phyloP scores from a whole-genome alignment of 345 rosid species.

The Arabis hirsuta region DNA sequence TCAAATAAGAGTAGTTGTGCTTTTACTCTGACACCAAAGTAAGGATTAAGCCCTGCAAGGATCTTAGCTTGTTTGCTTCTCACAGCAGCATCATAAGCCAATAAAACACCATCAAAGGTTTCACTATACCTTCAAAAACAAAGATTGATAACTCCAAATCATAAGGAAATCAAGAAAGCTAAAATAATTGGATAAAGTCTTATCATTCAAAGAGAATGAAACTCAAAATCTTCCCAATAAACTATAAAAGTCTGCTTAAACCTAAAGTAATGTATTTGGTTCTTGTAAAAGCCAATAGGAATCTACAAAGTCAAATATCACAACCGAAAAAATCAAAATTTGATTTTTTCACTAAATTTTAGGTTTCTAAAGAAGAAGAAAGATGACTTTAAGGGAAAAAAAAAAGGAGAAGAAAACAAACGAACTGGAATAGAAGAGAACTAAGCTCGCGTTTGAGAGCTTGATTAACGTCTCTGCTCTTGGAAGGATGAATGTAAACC shows the following conservation, averaged over 20 bases:
- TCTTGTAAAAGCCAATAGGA: conserved; percentile 1
- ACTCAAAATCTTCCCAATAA: too few species aligned
- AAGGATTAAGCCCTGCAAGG: conserved; percentile 71
- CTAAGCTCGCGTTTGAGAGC: conserved; percentile 88
- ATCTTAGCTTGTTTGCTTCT: conserved; percentile 57
- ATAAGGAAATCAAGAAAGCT: conserved; percentile 10
- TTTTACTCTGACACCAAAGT: conserved; percentile 59
- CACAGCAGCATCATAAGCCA: conserved; percentile 68
- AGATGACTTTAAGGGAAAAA: background rate
- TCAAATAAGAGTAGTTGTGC: conserved; percentile 70
- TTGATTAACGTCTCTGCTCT: conserved; percentile 52
- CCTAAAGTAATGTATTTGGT: conserved; percentile 1
- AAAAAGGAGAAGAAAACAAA: conserved; percentile 30
- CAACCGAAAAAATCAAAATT: background rate
- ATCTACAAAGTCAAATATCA: background rate
- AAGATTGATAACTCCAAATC: background rate
- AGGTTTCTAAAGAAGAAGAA: too few species aligned
- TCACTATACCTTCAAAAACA: conserved; percentile 61
- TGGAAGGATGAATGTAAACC: conserved; percentile 69
- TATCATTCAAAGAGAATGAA: background rate
- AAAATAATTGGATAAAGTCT: too few species aligned
- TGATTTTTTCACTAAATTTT: background rate
- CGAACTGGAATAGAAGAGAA: conserved; percentile 80
- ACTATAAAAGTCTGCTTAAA: background rate
- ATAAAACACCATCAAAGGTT: conserved; percentile 66